Evolutionary conservation across 2,329 filamentous ascomycete genomes (phyloP), one percentile per base, ranked within the genome.

Genomic region (Neodidymelliopsis sp.): DNA sequence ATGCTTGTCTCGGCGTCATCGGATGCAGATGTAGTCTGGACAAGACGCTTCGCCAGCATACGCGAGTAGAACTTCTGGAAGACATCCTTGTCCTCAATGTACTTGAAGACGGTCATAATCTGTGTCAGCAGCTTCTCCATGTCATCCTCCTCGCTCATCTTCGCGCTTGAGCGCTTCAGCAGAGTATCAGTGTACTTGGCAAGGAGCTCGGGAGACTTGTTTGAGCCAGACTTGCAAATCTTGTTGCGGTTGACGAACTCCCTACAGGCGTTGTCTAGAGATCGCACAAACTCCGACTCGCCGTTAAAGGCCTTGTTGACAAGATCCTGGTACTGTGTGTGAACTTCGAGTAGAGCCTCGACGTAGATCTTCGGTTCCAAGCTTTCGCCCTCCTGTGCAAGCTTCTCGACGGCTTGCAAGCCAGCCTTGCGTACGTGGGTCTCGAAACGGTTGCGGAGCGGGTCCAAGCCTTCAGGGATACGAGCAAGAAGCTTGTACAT

Each of bases 81-180:
- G 4, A 99, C 95, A 68, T 99, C 94, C 81, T 99, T 99, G 76
- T 99, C 95, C 72, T 99, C 94, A 57, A 99, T 97, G 75, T 99
- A 99, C 78, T 97, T 97, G 84, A 99, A 99, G 45, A 99, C 91
- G 1, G 93, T 97, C 94, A 99, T 99, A 65, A 99, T 94, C 72
- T 97, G 90, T 15, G 85, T 86, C 22, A 97, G 79, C 23, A 91
- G 88, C 59, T 88, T 87, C 76, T 99, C 94, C 64, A 97, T 82
- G 67, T 99, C 93, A 23, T 90, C 88, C 69, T 99, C 94, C 69
- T 97, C 94, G 11, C 91, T 90, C 63, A 91, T 91, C 62, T 92
- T 95, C 22, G 89, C 89, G 60, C 90, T 65, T 13, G 72, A 93
- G 80, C 96, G 97, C 74, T 94, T 93, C 40, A 99, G 80, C 23